phyloP scores from a whole-genome alignment of 805 yeast species.

The Yarrowia yakushimensis region DNA sequence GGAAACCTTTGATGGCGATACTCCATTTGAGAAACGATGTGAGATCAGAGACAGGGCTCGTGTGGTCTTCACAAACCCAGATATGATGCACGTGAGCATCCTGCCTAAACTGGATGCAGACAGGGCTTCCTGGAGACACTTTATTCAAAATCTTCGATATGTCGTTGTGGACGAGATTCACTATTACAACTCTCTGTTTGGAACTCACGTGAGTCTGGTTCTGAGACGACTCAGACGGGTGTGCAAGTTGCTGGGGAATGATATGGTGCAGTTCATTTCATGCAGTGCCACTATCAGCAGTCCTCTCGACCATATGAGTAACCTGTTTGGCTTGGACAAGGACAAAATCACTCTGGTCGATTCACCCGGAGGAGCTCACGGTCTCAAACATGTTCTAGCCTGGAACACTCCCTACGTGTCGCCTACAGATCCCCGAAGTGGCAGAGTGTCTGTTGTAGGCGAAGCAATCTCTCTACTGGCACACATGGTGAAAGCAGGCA shows the following conservation, averaged over 20 bases:
- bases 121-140: slow-evolving; percentile 47
- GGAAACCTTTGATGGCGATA: slow-evolving; percentile 93
- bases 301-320: slow-evolving; percentile 68
- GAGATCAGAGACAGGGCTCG: slow-evolving; percentile 60
- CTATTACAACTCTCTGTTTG: slow-evolving; percentile 80
- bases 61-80: slow-evolving; percentile 92
- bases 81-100: slow-evolving; percentile 80
- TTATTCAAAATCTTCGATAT: slow-evolving; percentile 59
- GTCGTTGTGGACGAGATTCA: slow-evolving; percentile 86
- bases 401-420: slow-evolving; percentile 82
- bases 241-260: slow-evolving; percentile 51
- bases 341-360: slow-evolving; percentile 43
- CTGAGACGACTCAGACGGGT: slow-evolving; percentile 75
- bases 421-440: slow-evolving; percentile 52
- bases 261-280: slow-evolving; percentile 63
- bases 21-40: slow-evolving; percentile 55
- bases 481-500: slow-evolving; percentile 56
- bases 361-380: slow-evolving; percentile 87
- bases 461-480: slow-evolving; percentile 76
- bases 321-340: slow-evolving; percentile 60
- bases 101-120: slow-evolving; percentile 51
- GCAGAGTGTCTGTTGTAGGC: slow-evolving; percentile 64
- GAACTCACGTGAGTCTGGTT: slow-evolving; percentile 83
- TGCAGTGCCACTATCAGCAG: slow-evolving; percentile 90
- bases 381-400: slow-evolving; percentile 66